A percentile compares a stretch with the other conserved stretches of the same genome.
Conservation (phyloP, 148 eudicot species). For the Fagopyrum tataricum region DNA sequence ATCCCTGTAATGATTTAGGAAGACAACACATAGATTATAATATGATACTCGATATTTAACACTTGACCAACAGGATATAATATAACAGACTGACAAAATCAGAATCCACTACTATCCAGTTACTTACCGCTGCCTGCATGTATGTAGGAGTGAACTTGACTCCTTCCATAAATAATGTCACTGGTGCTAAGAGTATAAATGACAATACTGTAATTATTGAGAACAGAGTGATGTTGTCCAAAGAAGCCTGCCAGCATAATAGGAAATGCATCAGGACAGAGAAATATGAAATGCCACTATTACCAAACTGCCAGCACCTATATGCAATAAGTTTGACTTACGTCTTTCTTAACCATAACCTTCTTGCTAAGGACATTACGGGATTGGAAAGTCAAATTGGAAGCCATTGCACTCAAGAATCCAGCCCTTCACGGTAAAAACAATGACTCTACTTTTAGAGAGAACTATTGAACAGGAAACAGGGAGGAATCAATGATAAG, state of each 20-base stretch:
- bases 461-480: not conserved
- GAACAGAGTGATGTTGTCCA: conserved; percentile 93
- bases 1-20: conserved; percentile 39
- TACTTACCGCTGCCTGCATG: conserved; percentile 76
- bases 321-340: conserved; percentile 8
- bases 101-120: not conserved
- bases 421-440: conserved; percentile 31
- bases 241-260: conserved; percentile 54
- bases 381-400: conserved; percentile 85
- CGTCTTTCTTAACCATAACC: conserved; percentile 77
- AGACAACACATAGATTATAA: not conserved
- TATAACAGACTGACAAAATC: not conserved
- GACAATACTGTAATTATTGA: conserved; percentile 94
- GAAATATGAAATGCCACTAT: not conserved
- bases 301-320: not conserved
- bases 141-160: conserved; percentile 83
- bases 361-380: conserved; percentile 93
- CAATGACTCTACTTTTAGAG: not conserved
- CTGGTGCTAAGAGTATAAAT: conserved; percentile 68
- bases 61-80: not conserved
- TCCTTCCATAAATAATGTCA: conserved; percentile 66
- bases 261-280: not conserved
- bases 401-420: conserved; percentile 89
- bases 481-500: not conserved
- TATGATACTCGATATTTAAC: not conserved